phyloP scores from a whole-genome alignment of 83 land plant genomes.

The Thuja plicata region DNA sequence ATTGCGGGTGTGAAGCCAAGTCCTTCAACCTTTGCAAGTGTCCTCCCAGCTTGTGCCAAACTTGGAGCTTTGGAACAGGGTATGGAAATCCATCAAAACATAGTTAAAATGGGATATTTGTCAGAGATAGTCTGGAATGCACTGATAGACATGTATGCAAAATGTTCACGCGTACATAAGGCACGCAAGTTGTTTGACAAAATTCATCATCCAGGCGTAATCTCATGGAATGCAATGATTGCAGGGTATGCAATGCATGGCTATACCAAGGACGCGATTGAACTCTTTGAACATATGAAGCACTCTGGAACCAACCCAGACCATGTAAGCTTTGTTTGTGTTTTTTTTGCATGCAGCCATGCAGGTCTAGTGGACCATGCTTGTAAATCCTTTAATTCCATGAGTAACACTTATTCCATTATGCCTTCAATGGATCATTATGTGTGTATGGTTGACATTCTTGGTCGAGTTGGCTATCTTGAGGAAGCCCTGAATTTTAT shows the following conservation, averaged over 20 bases:
- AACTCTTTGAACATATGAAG: neutral
- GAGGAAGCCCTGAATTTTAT: neutral
- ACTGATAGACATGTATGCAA: conserved; percentile 7
- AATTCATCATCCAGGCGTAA: neutral
- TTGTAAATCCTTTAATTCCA: conserved; percentile 8
- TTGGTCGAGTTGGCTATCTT: conserved; percentile 7
- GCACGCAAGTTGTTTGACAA: neutral
- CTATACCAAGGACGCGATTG: neutral
- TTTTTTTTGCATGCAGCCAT: conserved; percentile 9
- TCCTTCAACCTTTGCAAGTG: neutral
- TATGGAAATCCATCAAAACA: neutral
- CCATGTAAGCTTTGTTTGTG: neutral
- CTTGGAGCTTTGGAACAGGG: conserved; percentile 3
- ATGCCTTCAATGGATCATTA: conserved; percentile 4
- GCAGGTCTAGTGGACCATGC: conserved; percentile 3
- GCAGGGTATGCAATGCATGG: conserved; percentile 10
- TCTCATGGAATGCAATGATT: conserved; percentile 11
- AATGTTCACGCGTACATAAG: neutral
- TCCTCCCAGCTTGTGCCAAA: conserved; percentile 11
- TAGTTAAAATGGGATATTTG: neutral
- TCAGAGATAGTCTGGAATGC: neutral
- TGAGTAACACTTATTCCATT: neutral
- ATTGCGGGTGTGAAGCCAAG: neutral
- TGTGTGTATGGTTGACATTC: conserved; percentile 8
- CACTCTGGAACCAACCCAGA: neutral